These are phyloP conservation scores for Chrysosporium queenslandicum DNA, from an alignment of 2,329 filamentous ascomycete species.

Conservation along the genomic window DNA sequence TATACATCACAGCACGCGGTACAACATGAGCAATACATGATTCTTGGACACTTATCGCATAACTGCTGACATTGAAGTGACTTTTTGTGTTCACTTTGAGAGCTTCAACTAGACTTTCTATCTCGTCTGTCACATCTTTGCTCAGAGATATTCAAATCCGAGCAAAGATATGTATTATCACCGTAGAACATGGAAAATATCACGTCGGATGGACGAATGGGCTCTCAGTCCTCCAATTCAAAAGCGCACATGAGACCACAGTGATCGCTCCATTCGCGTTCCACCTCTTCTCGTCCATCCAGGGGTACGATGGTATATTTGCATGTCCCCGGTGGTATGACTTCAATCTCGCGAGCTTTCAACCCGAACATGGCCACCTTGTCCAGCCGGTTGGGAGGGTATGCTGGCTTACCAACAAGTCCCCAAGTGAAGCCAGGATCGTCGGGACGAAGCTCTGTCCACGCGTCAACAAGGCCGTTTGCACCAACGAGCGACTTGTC, in stretches of 20 bases:
- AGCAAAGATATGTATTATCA: no score
- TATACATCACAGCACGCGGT: no score
- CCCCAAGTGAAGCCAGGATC: conserved; percentile 34
- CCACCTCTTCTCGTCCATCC: neutral
- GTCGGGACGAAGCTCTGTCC: conserved; percentile 23
- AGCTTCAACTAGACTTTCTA: no score
- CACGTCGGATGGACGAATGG: no score
- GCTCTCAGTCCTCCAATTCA: neutral
- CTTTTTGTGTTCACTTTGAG: no score
- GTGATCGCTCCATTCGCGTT: conserved; percentile 7
- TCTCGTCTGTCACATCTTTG: no score
- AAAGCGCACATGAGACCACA: conserved; percentile 3
- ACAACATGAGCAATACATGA: no score
- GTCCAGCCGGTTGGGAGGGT: conserved; percentile 31
- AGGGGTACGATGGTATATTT: neutral
- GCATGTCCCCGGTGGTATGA: conserved; percentile 18
- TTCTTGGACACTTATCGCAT: no score
- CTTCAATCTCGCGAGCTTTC: conserved; percentile 17
- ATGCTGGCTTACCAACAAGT: conserved; percentile 26
- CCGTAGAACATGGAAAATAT: no score
- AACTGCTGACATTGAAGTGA: no score
- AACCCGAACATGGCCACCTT: conserved; percentile 29
- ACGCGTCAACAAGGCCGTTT: conserved; percentile 31
- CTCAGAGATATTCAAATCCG: no score
- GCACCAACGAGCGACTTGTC: conserved; percentile 26